Evolutionary conservation across 2,329 filamentous ascomycete species (phyloP), one percentile per base, ranked within the genome.

Genomic region (Cryoendolithus antarcticus): DNA sequence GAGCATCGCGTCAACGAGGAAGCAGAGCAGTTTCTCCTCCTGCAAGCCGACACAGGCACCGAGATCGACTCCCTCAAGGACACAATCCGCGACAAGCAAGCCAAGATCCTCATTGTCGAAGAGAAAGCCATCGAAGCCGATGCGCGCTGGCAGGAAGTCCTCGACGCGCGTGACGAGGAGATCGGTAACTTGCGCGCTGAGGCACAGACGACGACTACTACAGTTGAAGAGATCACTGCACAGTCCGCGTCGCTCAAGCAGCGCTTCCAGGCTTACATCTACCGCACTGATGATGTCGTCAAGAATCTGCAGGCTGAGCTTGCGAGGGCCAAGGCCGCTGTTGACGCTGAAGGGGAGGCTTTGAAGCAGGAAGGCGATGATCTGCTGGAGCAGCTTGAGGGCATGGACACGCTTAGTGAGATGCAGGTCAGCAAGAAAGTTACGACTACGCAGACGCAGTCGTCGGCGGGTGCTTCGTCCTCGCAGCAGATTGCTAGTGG

Each of bases 121-220:
- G 42, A 51, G 36, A 58, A 58, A 37, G 54, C 55, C 6, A 34
- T 44, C 7, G 47, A 54, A 30, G 60, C 62, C 34, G 65, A 67
- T 41, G 53, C 53, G 4, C 57, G 59, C 19, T 60, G 65, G 46
- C 59, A 59, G 40, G 61, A 63, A 37, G 53, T 62, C 7, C 52
- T 64, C 13, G 52, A 54, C 8, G 57, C 56, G 8, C 56, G 60
- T 30, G 57, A 64, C 35, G 49, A 51, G 34, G 57, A 63, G 33
- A 62, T 66, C 38, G 53, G 55, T 10, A 42, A 48, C n/a, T 54
- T 66, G 41, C 44, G 42, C n/a, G 36, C 40, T 10, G 39, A 45
- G 31, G 19, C 45, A 4, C 29, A 38, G 31, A 31, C 24, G 9
- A 53, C 52, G 33, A 47, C 54, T 15, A 49, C 47, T 3, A 49